Evolutionary conservation across 768 basidiomycete species (phyloP), one percentile per base, ranked within the genome.

Genomic region (Crepidotus variabilis): DNA sequence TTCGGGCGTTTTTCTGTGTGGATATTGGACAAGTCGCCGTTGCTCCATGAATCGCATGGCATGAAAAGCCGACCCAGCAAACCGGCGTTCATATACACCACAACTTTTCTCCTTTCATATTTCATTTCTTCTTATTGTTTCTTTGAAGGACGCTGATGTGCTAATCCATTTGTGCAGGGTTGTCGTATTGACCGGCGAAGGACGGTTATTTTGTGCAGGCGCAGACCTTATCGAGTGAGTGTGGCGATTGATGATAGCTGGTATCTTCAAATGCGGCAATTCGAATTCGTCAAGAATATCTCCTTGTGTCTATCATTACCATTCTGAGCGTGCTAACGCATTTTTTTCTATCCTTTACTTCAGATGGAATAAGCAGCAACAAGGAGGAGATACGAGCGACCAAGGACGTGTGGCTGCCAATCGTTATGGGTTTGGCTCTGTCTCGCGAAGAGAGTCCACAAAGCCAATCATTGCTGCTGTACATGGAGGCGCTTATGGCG

Each of bases 401-500:
- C 78, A 78, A 59, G 74, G 80, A 60, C 52, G 60, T 21, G 52
- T 78, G 10, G 69, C 71, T 0, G 57, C 68, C 1, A 74, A 78
- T 22, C 55, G 72, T 0, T 70, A 87, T 58, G 89, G 90, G 5
- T 92, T 92, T 67, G 91, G 80, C 1, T 81, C 87, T 34, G 71
- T 93, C 36, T 92, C 90, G 1, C 81, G 87, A 22, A 79, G 91
- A 2, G 78, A 75, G 34, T 81, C 82, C 0, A 75, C 69, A 58
- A 92, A 92, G 65, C 89, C 89, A 6, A 81, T 91, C 51, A 86
- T 92, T 48, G 91, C 90, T 11, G 90, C 91, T 2, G 90, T 91
- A 1, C 81, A 84, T 56, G 90, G 90, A n/a, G 79, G 85, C 28
- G 82, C 85, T 0, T 82, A 81, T 48, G 86, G 86, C 33, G 87